phyloP scores from a whole-genome alignment of 768 basidiomycete genomes.

The Podaxis rugospora region DNA sequence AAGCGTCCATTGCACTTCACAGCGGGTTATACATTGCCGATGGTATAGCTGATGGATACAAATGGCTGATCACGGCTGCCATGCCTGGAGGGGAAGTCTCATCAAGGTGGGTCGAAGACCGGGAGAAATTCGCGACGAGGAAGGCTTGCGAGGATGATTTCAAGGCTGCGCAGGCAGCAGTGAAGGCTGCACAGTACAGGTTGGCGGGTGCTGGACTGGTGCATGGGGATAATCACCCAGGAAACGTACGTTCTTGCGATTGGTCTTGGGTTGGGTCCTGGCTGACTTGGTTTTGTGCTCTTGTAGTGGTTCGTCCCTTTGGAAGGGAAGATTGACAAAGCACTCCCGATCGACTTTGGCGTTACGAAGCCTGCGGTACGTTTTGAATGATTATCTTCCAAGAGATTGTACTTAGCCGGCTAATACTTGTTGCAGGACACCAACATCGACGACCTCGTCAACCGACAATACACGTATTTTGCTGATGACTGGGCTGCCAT shows the following conservation, averaged over 20 bases:
- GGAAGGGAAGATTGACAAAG: background rate
- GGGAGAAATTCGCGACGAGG: background rate
- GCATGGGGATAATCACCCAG: background rate
- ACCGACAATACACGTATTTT: background rate
- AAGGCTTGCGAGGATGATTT: constrained; percentile 1
- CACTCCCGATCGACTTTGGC: background rate
- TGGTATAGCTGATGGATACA: background rate
- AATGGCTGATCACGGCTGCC: constrained; percentile 1
- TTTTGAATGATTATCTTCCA: background rate
- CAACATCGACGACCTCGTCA: background rate
- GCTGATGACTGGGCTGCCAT: background rate
- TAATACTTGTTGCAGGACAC: background rate
- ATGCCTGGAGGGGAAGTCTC: background rate
- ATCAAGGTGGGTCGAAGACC: background rate
- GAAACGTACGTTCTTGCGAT: background rate
- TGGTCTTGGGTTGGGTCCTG: too few species aligned
- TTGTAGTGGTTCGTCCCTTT: background rate
- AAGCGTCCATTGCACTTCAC: background rate
- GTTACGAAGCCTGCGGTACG: background rate
- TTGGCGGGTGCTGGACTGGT: background rate
- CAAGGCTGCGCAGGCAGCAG: background rate
- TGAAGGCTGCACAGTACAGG: background rate
- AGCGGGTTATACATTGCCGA: background rate
- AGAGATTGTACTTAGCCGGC: background rate
- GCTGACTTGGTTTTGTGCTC: background rate